Evolutionary conservation across 768 basidiomycete genomes (phyloP), one percentile per base, ranked within the genome.

Genomic region (Strobilomyces confusus): DNA sequence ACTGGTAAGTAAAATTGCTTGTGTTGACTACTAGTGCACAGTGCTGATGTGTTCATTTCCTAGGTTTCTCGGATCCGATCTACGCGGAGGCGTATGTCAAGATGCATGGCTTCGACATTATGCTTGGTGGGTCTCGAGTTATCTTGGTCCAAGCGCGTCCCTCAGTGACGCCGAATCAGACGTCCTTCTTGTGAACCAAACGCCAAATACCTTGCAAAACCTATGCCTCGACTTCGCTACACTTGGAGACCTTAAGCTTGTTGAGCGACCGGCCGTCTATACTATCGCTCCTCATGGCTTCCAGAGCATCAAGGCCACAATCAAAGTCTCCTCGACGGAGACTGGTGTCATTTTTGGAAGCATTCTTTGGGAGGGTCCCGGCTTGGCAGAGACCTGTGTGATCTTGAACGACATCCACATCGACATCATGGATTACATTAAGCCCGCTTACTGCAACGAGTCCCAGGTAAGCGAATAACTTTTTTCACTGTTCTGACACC

Each of bases 281-380:
- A 98, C 95, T 0, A 81, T 98, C 37, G 95, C 85, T 1, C 97
- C 95, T 0, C 92, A 98, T 63, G 89, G 91, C 19, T 99, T 98
- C 88, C 95, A 97, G 72, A 93, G 87, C 67, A 93, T 98, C 75
- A 98, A 98, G 69, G 93, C 95, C 17, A 98, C 97, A 2, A 95
- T 99, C 75, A 98, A 99, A 76, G 84, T 95, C 1, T 95, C 95
- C 0, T 97, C 93, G 20, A 98, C 97, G 0, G 97, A 99, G 72
- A 98, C 97, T 1, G 97, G 95, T 40, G 95, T 98, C 56, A 97
- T 98, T 60, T 98, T 98, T 58, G 97, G 97, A 17, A 95, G 92
- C 66, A 98, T 98, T 55, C 83, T 95, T 12, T 98, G 95, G 89
- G 93, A 97, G 64, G 91, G 89, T 11, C 86, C 87, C 1, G 89